A percentile compares a stretch with the other conserved stretches of the same genome.
These are phyloP conservation scores for Beauveria scarabaeidicola DNA, from an alignment of 2,329 filamentous ascomycete species.

Conservation along the genomic window DNA sequence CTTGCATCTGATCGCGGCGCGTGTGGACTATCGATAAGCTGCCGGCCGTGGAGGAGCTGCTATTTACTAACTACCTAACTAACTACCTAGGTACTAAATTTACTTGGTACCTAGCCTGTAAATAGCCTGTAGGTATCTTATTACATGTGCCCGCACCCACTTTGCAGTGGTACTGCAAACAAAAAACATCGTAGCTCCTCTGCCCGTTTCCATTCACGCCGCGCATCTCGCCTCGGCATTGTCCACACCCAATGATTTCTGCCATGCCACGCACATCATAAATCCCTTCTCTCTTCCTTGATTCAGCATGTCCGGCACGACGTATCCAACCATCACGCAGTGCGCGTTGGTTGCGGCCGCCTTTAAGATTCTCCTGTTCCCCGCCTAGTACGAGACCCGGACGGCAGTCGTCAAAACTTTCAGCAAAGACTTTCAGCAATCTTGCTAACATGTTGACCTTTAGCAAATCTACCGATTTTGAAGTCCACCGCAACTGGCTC, in stretches of 20 bases:
- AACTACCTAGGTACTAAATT: too few relatives aligned
- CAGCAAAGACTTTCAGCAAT: too few relatives aligned
- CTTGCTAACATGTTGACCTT: neutral
- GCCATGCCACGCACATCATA: neutral
- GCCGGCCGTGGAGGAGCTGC: neutral
- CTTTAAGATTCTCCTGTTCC: constrained; percentile 86
- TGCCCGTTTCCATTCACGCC: neutral
- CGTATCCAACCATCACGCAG: constrained; percentile 81
- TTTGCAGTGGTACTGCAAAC: too few relatives aligned
- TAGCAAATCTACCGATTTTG: constrained; percentile 98
- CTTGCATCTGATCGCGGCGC: neutral
- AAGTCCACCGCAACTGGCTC: constrained; percentile 98
- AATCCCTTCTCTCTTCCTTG: neutral
- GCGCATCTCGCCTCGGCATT: neutral
- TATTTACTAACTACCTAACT: too few relatives aligned
- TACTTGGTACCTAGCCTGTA: too few relatives aligned
- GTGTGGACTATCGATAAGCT: constrained; percentile 9
- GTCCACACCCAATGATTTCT: neutral
- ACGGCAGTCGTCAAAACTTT: too few relatives aligned
- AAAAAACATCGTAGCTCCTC: neutral
- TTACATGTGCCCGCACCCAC: too few relatives aligned
- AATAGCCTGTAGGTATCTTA: neutral
- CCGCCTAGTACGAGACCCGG: constrained; percentile 67
- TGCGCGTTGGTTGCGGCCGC: constrained; percentile 79
- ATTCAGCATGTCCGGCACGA: constrained; percentile 56